A percentile compares a stretch with the other conserved stretches of the same genome.
Evolutionary conservation across 352 stramenopile genomes (phyloP).

Genomic region (Globisporangium okanoganense): DNA sequence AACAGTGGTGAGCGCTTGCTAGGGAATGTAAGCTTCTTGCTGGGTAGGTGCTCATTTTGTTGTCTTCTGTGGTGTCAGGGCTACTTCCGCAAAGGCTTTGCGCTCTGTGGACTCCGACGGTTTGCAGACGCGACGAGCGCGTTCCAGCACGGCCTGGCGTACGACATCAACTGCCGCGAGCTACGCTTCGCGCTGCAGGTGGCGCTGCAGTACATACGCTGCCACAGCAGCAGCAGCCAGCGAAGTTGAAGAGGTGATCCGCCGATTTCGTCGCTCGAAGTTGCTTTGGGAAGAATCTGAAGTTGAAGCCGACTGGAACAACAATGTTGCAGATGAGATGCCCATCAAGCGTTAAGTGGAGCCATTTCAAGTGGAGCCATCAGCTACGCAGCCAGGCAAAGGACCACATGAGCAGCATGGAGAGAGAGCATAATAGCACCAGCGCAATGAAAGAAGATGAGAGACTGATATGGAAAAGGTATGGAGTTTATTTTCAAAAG

Average conservation of each 20-base stretch:
- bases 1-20: constrained; percentile 43
- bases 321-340: neutral
- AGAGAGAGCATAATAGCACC: neutral
- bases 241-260: neutral
- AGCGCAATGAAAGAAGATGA: neutral
- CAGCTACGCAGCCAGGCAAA: too few relatives aligned
- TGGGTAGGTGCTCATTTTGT: neutral
- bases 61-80: constrained; percentile 25
- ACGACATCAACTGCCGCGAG: constrained; percentile 56
- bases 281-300: neutral
- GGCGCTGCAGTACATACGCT: constrained; percentile 26
- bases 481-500: constrained; percentile 61
- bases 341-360: neutral
- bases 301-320: neutral
- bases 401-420: neutral
- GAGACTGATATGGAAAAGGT: constrained; percentile 3
- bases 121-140: constrained; percentile 53
- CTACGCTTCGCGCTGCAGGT: constrained; percentile 54
- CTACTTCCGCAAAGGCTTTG: constrained; percentile 68
- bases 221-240: neutral
- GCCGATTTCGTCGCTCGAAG: neutral
- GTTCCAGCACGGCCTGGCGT: constrained; percentile 63
- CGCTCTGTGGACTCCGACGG: constrained; percentile 40
- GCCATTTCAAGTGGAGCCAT: constrained; percentile 3
- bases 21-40: too few relatives aligned